Evolutionary conservation across 148 eudicot species (phyloP).

Genomic region (Vaccinium macrocarpon): DNA sequence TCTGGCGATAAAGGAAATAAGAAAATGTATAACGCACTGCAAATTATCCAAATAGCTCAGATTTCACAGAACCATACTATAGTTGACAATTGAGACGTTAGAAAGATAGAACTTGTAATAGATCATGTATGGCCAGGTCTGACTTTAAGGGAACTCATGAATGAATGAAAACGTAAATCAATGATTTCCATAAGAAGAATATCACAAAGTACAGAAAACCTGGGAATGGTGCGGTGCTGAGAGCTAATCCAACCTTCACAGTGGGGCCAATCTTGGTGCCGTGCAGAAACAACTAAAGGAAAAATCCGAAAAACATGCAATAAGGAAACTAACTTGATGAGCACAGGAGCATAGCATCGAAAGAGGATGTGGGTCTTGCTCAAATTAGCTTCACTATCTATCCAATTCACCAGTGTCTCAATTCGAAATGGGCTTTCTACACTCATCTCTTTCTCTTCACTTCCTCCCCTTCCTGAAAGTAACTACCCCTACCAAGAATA

Average conservation of each 20-base stretch:
- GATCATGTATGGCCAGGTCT: not conserved
- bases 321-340: slow-evolving; percentile 60
- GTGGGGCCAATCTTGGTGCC: not conserved
- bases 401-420: slow-evolving; percentile 54
- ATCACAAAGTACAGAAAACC: not conserved
- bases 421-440: slow-evolving; percentile 53
- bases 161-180: not conserved
- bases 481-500: slow-evolving; percentile 52
- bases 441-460: slow-evolving; percentile 66
- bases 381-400: slow-evolving; percentile 47
- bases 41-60: not conserved
- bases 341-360: slow-evolving; percentile 76
- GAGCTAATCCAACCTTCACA: not conserved
- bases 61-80: not conserved
- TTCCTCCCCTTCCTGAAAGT: slow-evolving; percentile 66
- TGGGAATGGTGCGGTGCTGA: not conserved
- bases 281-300: not conserved
- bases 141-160: not conserved
- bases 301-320: not conserved
- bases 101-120: not conserved
- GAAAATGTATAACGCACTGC: not conserved
- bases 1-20: not conserved
- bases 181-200: not conserved
- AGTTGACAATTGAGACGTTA: not conserved
- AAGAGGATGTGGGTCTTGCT: slow-evolving; percentile 61